phyloP scores from a whole-genome alignment of 306 rosid species.

The Cicer judaicum region DNA sequence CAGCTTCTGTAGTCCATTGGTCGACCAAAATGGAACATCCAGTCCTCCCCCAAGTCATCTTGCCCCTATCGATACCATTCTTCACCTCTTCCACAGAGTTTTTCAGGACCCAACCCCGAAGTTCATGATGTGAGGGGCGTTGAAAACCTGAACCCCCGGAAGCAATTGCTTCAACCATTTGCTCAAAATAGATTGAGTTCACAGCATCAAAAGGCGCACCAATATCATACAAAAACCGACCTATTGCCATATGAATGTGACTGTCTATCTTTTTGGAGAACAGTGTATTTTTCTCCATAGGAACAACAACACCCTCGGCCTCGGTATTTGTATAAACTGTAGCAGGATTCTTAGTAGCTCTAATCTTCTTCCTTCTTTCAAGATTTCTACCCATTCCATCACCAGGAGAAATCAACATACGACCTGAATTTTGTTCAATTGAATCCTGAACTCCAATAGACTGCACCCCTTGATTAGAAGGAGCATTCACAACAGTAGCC shows the following conservation, averaged over 20 bases:
- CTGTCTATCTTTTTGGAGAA: slow-evolving; percentile 50
- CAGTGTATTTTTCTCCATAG: slow-evolving; percentile 45
- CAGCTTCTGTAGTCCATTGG: slow-evolving; percentile 63
- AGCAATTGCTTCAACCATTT: slow-evolving; percentile 84
- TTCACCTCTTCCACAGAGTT: slow-evolving; percentile 77
- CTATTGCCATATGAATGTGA: slow-evolving; percentile 75
- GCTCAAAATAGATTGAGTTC: slow-evolving; percentile 75
- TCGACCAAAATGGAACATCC: slow-evolving; percentile 89
- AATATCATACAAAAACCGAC: slow-evolving; percentile 81
- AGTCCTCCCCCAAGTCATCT: slow-evolving; percentile 72
- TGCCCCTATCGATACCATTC: slow-evolving; percentile 63
- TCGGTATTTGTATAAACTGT: slow-evolving; percentile 50
- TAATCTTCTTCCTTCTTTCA: slow-evolving; percentile 73
- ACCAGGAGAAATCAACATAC: slow-evolving; percentile 50
- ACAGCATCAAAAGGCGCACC: slow-evolving; percentile 87
- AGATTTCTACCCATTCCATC: slow-evolving; percentile 55
- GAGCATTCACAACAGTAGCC: slow-evolving; percentile 46
- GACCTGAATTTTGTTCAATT: slow-evolving; percentile 49
- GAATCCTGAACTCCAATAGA: slow-evolving; percentile 50
- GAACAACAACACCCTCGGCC: slow-evolving; percentile 49
- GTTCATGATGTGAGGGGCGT: slow-evolving; percentile 70
- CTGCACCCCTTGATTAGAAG: slow-evolving; percentile 52
- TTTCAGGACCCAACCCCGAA: slow-evolving; percentile 85
- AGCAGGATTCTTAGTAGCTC: slow-evolving; percentile 53
- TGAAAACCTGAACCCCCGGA: slow-evolving; percentile 56